phyloP scores from a whole-genome alignment of 2,329 filamentous ascomycete genomes.

The Penicillium verrucosum region DNA sequence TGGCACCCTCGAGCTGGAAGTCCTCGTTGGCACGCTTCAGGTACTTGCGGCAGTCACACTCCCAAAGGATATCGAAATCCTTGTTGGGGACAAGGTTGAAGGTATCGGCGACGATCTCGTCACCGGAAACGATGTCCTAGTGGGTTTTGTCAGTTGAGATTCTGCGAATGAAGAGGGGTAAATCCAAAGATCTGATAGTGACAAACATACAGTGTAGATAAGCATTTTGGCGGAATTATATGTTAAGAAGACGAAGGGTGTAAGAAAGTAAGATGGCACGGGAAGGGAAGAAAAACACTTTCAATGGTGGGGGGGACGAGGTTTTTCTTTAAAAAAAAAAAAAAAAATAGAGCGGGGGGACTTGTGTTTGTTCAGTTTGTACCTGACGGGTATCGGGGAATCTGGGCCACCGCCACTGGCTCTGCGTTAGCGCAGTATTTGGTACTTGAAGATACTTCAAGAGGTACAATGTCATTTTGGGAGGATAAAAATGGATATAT shows the following conservation, averaged over 20 bases:
- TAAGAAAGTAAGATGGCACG: slow-evolving; percentile 23
- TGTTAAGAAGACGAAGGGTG: slow-evolving; percentile 14
- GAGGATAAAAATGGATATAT: too few species aligned
- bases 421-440: not conserved
- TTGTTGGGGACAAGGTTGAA: slow-evolving; percentile 64
- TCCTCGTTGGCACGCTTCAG: slow-evolving; percentile 65
- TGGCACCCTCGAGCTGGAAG: slow-evolving; percentile 71
- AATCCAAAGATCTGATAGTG: not conserved
- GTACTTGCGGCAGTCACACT: slow-evolving; percentile 91
- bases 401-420: slow-evolving; percentile 4
- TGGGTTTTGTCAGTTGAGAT: slow-evolving; percentile 11
- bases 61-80: slow-evolving; percentile 76
- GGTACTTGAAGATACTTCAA: not conserved
- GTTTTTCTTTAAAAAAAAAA: slow-evolving; percentile 17
- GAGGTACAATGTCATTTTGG: too few species aligned
- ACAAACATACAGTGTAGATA: slow-evolving; percentile 62
- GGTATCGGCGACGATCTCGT: slow-evolving; percentile 97
- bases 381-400: not conserved
- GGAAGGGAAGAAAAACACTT: slow-evolving; percentile 26
- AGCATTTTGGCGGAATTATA: slow-evolving; percentile 60
- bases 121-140: slow-evolving; percentile 82
- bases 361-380: slow-evolving; percentile 15
- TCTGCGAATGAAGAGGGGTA: not conserved
- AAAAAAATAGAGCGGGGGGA: slow-evolving; percentile 2
- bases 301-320: slow-evolving; percentile 26